phyloP scores from a whole-genome alignment of 331 rosid species.

The Telfairia occidentalis region DNA sequence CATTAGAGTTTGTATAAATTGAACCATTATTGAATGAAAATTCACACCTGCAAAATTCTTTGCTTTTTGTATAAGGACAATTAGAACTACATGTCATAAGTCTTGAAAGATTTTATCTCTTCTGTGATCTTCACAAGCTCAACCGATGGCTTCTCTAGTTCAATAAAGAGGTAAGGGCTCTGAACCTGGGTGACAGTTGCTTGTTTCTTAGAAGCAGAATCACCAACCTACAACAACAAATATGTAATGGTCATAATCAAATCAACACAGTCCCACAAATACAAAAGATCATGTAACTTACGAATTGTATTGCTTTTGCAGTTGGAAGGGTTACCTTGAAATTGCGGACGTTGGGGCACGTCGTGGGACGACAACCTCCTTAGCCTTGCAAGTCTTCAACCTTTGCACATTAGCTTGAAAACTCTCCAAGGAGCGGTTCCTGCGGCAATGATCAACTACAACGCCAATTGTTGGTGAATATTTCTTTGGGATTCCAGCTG shows the following conservation, averaged over 20 bases:
- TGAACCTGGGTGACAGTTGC: conserved; percentile 73
- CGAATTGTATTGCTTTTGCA: neutral
- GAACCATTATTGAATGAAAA: too few species aligned
- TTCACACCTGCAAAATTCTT: too few species aligned
- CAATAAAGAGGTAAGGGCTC: conserved; percentile 47
- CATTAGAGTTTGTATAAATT: too few species aligned
- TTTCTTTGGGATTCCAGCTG: conserved; percentile 69
- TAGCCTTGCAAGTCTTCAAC: conserved; percentile 85
- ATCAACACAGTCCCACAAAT: neutral
- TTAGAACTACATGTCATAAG: too few species aligned
- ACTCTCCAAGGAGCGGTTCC: conserved; percentile 57
- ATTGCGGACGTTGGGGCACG: conserved; percentile 56
- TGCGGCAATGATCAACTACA: conserved; percentile 70
- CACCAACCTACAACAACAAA: conserved; percentile 43
- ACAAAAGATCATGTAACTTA: neutral
- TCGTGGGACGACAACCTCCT: conserved; percentile 79
- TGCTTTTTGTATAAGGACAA: too few species aligned
- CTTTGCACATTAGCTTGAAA: conserved; percentile 68
- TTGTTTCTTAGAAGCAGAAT: conserved; percentile 57
- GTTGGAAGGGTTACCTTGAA: conserved; percentile 34
- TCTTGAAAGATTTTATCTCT: conserved; percentile 57
- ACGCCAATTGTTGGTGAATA: conserved; percentile 75
- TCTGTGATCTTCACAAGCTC: conserved; percentile 66
- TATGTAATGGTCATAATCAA: neutral
- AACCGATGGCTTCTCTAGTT: conserved; percentile 41